Conservation (phyloP, 805 yeast genomes). For the Myxozyma vanderwaltii region DNA sequence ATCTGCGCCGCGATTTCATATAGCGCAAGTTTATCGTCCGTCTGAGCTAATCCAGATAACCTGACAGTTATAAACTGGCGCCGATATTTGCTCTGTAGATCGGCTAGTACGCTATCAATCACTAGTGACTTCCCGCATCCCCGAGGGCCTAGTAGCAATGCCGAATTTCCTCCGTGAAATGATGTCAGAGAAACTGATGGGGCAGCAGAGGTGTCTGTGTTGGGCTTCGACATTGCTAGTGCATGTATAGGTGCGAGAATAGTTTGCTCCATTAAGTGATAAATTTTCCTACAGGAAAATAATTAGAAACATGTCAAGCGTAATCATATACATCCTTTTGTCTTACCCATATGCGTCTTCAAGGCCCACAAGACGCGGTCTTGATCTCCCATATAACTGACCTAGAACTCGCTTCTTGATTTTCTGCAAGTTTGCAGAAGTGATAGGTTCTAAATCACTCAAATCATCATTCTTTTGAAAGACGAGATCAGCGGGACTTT, state of each 20-base stretch:
- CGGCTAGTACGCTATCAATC: slow-evolving; percentile 57
- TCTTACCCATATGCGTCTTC: slow-evolving; percentile 26
- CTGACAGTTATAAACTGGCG: slow-evolving; percentile 60
- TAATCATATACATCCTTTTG: neutral
- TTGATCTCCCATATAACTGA: slow-evolving; percentile 24
- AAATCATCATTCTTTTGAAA: no score
- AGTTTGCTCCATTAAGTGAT: slow-evolving; percentile 35
- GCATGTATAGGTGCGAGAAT: slow-evolving; percentile 19
- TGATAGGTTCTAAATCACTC: neutral
- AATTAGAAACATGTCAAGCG: neutral
- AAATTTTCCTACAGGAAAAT: slow-evolving; percentile 49
- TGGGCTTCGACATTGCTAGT: neutral
- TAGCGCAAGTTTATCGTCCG: slow-evolving; percentile 76
- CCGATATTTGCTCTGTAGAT: slow-evolving; percentile 47
- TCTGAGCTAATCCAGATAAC: slow-evolving; percentile 70
- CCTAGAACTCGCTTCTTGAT: slow-evolving; percentile 27
- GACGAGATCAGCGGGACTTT: no score
- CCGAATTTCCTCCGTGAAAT: slow-evolving; percentile 71
- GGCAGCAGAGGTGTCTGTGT: neutral
- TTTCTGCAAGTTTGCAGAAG: neutral
- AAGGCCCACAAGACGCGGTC: slow-evolving; percentile 25
- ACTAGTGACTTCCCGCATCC: slow-evolving; percentile 73
- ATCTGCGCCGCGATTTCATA: slow-evolving; percentile 84
- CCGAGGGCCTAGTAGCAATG: slow-evolving; percentile 76
- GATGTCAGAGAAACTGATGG: slow-evolving; percentile 2